Conservation (phyloP, 768 basidiomycete genomes). For the Tubosaeta sp. region DNA sequence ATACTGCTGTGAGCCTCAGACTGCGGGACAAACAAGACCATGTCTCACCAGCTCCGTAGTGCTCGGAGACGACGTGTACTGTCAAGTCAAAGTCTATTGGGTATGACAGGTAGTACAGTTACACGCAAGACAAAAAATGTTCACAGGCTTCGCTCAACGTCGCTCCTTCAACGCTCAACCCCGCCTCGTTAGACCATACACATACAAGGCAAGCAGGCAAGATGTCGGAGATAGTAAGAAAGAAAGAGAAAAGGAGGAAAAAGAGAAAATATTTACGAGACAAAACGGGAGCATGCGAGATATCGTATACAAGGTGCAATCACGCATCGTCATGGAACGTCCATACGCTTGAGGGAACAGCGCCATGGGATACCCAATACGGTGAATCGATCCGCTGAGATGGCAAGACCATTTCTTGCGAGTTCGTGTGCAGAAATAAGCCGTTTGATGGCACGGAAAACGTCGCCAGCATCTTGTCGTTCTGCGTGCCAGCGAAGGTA, state of each 20-base stretch:
- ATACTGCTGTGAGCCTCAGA: too few species aligned
- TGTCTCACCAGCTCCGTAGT: background rate
- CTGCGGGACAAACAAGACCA: background rate
- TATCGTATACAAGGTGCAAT: slow-evolving; percentile 1
- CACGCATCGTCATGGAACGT: slow-evolving; percentile 14
- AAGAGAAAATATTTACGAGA: slow-evolving; percentile 21
- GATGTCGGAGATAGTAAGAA: slow-evolving; percentile 1
- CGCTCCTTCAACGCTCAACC: slow-evolving; percentile 12
- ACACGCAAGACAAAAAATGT: slow-evolving; percentile 18
- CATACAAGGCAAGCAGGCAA: slow-evolving; percentile 26
- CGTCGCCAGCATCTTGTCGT: slow-evolving; percentile 29
- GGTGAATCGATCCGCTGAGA: slow-evolving; percentile 12
- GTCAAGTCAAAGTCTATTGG: slow-evolving; percentile 18
- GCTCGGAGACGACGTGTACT: background rate
- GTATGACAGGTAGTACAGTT: slow-evolving; percentile 24
- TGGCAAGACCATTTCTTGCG: slow-evolving; percentile 9
- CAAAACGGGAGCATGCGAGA: slow-evolving; percentile 6
- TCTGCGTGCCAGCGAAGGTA: slow-evolving; percentile 32
- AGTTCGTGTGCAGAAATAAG: slow-evolving; percentile 15
- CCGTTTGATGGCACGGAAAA: slow-evolving; percentile 15
- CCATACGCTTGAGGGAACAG: slow-evolving; percentile 14
- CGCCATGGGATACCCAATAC: slow-evolving; percentile 11
- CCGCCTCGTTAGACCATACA: slow-evolving; percentile 17
- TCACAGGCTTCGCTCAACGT: slow-evolving; percentile 10
- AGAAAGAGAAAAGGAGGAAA: slow-evolving; percentile 4